Conservation (phyloP, 2,329 filamentous ascomycete species). For the Fonsecaea multimorphosa region DNA sequence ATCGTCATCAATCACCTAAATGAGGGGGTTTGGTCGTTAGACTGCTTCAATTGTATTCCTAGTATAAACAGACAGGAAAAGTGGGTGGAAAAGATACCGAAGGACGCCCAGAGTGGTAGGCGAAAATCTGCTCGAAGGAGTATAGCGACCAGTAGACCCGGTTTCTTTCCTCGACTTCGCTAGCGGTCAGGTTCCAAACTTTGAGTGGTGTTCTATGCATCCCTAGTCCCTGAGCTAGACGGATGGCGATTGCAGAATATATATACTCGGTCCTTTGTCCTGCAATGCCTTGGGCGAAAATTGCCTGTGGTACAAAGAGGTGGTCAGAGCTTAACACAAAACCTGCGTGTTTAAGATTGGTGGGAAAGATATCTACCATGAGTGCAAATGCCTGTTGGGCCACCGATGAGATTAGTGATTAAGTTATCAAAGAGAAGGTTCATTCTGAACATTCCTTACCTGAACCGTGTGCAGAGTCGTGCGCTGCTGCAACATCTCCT, state of each 20-base stretch:
- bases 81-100: neutral
- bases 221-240: conserved; percentile 1
- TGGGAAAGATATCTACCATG: no score
- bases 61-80: neutral
- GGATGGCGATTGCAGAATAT: conserved; percentile 2
- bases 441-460: neutral
- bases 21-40: neutral
- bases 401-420: no score
- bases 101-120: conserved; percentile 7
- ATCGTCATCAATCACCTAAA: conserved; percentile 5
- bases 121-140: neutral
- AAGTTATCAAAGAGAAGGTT: neutral
- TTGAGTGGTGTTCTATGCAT: conserved; percentile 6
- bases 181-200: neutral
- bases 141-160: neutral
- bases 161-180: conserved; percentile 2
- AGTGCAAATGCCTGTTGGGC: no score
- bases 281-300: neutral
- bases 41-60: neutral
- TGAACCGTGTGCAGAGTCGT: conserved; percentile 9
- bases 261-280: conserved; percentile 1
- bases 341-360: no score
- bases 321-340: no score
- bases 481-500: conserved; percentile 5
- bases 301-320: no score